Conservation (phyloP, 2,329 filamentous ascomycete genomes). For the Pestalotiopsis sp. region DNA sequence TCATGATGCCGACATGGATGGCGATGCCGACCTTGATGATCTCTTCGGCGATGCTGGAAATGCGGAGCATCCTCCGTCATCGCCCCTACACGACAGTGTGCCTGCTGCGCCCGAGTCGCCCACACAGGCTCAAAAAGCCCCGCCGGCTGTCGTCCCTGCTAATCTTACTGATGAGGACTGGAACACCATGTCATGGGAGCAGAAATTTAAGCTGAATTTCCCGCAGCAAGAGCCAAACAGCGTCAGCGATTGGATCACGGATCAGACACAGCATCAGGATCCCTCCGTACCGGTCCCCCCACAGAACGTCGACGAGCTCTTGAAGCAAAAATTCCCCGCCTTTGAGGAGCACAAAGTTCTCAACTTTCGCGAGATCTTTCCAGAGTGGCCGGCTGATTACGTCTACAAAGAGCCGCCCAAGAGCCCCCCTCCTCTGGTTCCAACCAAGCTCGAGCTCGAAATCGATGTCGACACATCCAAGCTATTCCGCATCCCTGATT, state of each 20-base stretch:
- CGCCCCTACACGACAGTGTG: constrained; percentile 39
- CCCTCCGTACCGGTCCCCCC: constrained; percentile 68
- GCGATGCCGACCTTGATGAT: constrained; percentile 50
- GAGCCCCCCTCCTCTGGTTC: constrained; percentile 67
- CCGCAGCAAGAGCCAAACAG: constrained; percentile 44
- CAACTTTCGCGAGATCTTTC: constrained; percentile 81
- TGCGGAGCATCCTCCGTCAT: constrained; percentile 42
- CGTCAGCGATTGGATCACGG: constrained; percentile 35
- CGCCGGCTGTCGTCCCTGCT: constrained; percentile 12
- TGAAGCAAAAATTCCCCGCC: constrained; percentile 79
- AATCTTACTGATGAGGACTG: constrained; percentile 36
- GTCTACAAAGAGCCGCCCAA: constrained; percentile 78
- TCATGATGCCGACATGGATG: constrained; percentile 57
- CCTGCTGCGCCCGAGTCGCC: constrained; percentile 12
- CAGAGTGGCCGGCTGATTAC: constrained; percentile 77
- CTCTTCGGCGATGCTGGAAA: constrained; percentile 66
- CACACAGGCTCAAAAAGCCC: background rate
- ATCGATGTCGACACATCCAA: constrained; percentile 86
- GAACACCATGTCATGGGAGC: constrained; percentile 38
- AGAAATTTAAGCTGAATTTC: constrained; percentile 44
- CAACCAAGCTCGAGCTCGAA: constrained; percentile 87
- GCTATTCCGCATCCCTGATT: constrained; percentile 74
- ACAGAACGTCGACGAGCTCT: constrained; percentile 73
- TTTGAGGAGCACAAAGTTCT: constrained; percentile 78
- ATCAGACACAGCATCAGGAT: constrained; percentile 55